phyloP scores from a whole-genome alignment of 2,329 filamentous ascomycete species.

The Pseudogymnoascus sp. region DNA sequence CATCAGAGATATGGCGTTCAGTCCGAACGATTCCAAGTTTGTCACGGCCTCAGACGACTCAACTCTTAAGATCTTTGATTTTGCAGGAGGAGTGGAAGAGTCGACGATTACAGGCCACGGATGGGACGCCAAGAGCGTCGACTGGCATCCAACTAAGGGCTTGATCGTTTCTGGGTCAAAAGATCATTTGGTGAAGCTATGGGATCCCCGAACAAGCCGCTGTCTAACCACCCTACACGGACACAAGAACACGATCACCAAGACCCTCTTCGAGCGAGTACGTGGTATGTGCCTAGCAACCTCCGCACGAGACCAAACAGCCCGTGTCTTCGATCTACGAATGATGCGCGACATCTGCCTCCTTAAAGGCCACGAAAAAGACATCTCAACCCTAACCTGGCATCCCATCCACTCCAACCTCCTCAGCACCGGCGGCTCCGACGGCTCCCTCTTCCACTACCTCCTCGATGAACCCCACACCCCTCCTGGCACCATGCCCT shows the following conservation, averaged over 20 bases:
- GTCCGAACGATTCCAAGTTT: slow-evolving; percentile 90
- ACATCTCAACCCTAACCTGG: slow-evolving; percentile 86
- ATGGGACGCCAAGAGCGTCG: slow-evolving; percentile 94
- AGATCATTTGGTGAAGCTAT: slow-evolving; percentile 93
- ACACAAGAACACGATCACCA: slow-evolving; percentile 95
- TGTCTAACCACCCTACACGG: slow-evolving; percentile 91
- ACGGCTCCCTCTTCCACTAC: slow-evolving; percentile 87
- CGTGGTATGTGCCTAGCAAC: slow-evolving; percentile 82
- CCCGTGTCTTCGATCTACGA: slow-evolving; percentile 85
- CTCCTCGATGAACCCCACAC: slow-evolving; percentile 91
- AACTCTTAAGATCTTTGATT: slow-evolving; percentile 91
- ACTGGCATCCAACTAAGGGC: slow-evolving; percentile 96
- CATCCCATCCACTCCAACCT: slow-evolving; percentile 87
- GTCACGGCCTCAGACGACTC: slow-evolving; percentile 94
- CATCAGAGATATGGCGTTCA: slow-evolving; percentile 85
- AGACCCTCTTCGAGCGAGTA: slow-evolving; percentile 80
- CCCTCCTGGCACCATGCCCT: slow-evolving; percentile 61
- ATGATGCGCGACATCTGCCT: slow-evolving; percentile 98
- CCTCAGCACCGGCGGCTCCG: slow-evolving; percentile 81
- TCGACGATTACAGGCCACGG: slow-evolving; percentile 83
- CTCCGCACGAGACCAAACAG: slow-evolving; percentile 85
- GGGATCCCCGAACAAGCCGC: slow-evolving; percentile 87
- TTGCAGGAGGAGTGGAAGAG: slow-evolving; percentile 76
- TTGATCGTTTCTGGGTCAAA: slow-evolving; percentile 93
- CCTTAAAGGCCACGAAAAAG: slow-evolving; percentile 90